A percentile compares a stretch with the other conserved stretches of the same genome.
Conservation (phyloP, 2,329 filamentous ascomycete species). For the Hypocreales sp. region DNA sequence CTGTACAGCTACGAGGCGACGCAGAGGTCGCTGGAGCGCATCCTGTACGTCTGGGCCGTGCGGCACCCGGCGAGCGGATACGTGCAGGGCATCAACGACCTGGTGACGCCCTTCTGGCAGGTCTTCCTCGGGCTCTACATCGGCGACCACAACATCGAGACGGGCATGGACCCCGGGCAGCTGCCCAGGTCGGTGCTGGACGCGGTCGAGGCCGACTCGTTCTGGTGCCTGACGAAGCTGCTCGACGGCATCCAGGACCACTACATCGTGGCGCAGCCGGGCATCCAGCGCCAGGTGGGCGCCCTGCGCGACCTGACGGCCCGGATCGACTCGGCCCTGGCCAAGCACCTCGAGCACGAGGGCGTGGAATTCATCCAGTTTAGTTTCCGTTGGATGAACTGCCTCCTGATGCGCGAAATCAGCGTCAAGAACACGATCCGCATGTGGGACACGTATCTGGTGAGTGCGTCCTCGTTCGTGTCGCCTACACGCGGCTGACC, state of each 20-base stretch:
- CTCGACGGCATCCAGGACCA: constrained; percentile 99
- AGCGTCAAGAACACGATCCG: constrained; percentile 92
- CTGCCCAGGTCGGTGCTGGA: constrained; percentile 81
- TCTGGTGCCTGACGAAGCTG: constrained; percentile 96
- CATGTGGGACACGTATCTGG: constrained; percentile 99
- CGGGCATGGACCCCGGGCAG: constrained; percentile 93
- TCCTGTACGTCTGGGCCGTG: constrained; percentile 95
- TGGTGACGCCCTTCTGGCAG: constrained; percentile 96
- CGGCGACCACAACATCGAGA: constrained; percentile 81
- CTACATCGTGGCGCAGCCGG: constrained; percentile 94
- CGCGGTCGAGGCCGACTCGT: constrained; percentile 92
- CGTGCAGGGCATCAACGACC: constrained; percentile 95
- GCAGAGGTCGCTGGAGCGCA: constrained; percentile 82
- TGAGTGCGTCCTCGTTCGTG: constrained; percentile 38
- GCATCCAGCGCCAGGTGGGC: constrained; percentile 86
- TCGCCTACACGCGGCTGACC: too few relatives aligned
- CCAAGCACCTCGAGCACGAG: constrained; percentile 79
- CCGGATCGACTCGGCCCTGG: constrained; percentile 69
- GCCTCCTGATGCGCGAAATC: constrained; percentile 91
- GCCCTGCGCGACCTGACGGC: constrained; percentile 81
- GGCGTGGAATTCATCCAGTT: constrained; percentile 98
- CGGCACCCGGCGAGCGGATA: constrained; percentile 94
- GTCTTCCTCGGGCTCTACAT: constrained; percentile 93
- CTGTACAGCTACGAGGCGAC: constrained; percentile 94
- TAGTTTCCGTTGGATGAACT: constrained; percentile 99